Conservation (phyloP, 305 asterid genomes). For the Fraxinus latifolia region DNA sequence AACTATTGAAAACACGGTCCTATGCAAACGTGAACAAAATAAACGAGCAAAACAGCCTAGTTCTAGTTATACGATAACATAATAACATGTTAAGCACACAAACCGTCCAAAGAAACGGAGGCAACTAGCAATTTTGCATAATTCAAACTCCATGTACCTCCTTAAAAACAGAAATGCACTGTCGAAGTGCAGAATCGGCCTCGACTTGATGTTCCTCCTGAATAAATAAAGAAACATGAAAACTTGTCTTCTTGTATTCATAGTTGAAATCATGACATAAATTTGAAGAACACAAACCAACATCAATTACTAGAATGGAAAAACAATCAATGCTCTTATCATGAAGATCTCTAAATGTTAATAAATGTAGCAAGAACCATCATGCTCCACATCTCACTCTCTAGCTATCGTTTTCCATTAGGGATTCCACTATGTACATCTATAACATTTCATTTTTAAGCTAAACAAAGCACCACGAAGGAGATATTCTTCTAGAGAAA, state of each 20-base stretch:
- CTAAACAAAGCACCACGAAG: neutral
- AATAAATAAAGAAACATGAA: constrained; percentile 20
- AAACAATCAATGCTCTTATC: neutral
- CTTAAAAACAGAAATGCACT: constrained; percentile 64
- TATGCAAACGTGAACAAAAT: neutral
- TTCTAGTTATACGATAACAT: neutral
- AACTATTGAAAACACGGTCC: neutral
- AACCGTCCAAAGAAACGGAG: neutral
- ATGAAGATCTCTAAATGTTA: neutral
- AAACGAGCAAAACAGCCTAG: neutral
- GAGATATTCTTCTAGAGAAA: neutral
- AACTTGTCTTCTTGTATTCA: constrained; percentile 15
- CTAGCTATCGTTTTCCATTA: neutral
- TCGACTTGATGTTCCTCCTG: constrained; percentile 41
- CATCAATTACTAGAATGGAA: constrained; percentile 6
- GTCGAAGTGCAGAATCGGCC: constrained; percentile 50
- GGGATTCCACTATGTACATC: neutral
- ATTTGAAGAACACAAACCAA: neutral
- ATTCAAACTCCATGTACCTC: constrained; percentile 45
- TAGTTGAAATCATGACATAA: neutral
- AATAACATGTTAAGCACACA: neutral
- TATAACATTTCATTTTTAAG: neutral
- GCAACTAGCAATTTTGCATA: neutral
- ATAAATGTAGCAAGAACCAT: neutral
- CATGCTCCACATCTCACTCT: neutral